A percentile compares a stretch with the other conserved stretches of the same genome.
Evolutionary conservation across 2,329 filamentous ascomycete species (phyloP).

Genomic region (Aspergillus sclerotialis): DNA sequence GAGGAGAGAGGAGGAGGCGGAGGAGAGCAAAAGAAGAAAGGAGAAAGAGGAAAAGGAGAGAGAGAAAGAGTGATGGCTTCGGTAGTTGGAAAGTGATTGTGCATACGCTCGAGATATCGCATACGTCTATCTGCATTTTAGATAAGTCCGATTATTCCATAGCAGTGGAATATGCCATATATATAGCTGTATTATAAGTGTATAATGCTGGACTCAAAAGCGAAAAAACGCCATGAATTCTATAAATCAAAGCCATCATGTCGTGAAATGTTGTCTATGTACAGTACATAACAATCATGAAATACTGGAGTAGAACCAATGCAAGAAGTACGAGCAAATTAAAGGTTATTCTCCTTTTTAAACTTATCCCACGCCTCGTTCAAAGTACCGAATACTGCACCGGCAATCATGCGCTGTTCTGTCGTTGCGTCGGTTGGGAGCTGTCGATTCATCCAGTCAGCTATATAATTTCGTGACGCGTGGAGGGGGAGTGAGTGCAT

Average conservation of each 20-base stretch:
- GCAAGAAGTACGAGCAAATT: too few relatives aligned
- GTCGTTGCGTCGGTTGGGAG: slow-evolving; percentile 58
- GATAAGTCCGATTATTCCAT: too few relatives aligned
- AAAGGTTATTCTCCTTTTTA: slow-evolving; percentile 56
- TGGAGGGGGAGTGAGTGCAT: too few relatives aligned
- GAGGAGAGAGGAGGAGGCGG: too few relatives aligned
- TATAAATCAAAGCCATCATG: slow-evolving; percentile 1
- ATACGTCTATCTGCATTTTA: too few relatives aligned
- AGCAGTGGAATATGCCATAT: too few relatives aligned
- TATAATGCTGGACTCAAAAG: slow-evolving; percentile 1
- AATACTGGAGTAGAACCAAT: not conserved
- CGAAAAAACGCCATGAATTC: not conserved
- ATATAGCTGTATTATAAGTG: too few relatives aligned
- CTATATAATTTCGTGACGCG: slow-evolving; percentile 1
- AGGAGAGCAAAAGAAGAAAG: too few relatives aligned
- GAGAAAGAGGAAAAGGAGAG: slow-evolving; percentile 6
- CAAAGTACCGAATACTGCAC: slow-evolving; percentile 56
- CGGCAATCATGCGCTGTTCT: slow-evolving; percentile 61
- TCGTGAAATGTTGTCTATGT: slow-evolving; percentile 7
- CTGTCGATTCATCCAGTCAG: too few relatives aligned
- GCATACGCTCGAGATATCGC: too few relatives aligned
- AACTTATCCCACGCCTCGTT: slow-evolving; percentile 67
- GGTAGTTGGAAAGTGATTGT: too few relatives aligned
- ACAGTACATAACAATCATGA: slow-evolving; percentile 1
- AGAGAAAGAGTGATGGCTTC: slow-evolving; percentile 1